Conservation (phyloP, 257 asterid species). For the Jacaranda mimosifolia region DNA sequence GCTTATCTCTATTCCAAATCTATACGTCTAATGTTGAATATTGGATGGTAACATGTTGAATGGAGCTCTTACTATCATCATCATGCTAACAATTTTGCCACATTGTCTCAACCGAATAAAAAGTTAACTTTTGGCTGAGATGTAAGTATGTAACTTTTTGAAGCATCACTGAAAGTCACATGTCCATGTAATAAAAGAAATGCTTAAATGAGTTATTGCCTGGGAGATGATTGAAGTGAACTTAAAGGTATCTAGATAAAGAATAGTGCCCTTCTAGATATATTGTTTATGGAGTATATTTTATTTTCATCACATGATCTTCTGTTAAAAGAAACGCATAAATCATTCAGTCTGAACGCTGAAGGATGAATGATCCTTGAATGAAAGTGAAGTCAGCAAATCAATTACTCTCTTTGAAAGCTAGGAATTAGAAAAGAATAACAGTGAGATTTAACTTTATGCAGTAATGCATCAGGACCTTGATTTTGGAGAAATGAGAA, state of each 20-base stretch:
- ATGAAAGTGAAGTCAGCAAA: neutral
- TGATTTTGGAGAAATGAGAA: neutral
- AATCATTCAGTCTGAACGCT: neutral
- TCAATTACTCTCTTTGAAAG: neutral
- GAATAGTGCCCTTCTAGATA: neutral
- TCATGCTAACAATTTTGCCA: neutral
- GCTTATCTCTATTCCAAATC: neutral
- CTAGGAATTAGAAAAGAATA: neutral
- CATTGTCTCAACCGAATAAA: neutral
- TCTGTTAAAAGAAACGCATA: neutral
- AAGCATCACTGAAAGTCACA: too few species aligned
- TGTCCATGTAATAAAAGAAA: neutral
- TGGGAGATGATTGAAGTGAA: neutral
- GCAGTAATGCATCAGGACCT: neutral
- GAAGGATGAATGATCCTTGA: neutral
- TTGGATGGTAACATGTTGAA: too few species aligned
- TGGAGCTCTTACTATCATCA: neutral
- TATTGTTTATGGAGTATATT: neutral
- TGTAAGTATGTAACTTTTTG: neutral
- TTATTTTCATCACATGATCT: neutral
- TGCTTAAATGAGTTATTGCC: neutral
- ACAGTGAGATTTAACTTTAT: neutral
- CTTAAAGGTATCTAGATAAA: neutral
- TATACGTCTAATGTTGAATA: neutral
- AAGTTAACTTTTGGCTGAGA: neutral